phyloP scores from a whole-genome alignment of 2,329 filamentous ascomycete species.

The Apiospora saccharicola region DNA sequence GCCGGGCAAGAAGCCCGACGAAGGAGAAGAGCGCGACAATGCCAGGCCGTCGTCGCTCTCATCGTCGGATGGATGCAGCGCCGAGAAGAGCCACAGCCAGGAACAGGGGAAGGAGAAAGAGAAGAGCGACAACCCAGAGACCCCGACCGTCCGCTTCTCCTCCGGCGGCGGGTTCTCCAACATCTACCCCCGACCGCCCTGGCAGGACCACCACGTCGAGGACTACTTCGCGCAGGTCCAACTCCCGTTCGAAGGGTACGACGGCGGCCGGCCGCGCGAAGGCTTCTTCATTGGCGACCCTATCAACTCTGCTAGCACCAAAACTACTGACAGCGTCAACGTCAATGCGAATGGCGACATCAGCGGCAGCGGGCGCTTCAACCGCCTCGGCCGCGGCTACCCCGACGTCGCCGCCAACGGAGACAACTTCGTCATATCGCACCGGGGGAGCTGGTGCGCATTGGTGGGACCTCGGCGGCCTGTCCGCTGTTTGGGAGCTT shows the following conservation, averaged over 20 bases:
- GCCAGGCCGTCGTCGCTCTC: neutral
- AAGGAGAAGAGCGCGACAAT: too few species aligned
- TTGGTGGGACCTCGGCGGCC: constrained; percentile 59
- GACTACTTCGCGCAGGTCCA: constrained; percentile 37
- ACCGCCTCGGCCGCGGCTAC: constrained; percentile 54
- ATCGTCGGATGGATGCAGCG: neutral
- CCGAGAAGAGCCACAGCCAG: neutral
- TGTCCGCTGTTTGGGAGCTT: constrained; percentile 55
- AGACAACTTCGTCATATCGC: constrained; percentile 44
- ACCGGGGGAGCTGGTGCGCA: constrained; percentile 44
- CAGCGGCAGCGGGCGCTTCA: constrained; percentile 41
- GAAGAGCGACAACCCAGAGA: constrained; percentile 25
- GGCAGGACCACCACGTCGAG: constrained; percentile 38
- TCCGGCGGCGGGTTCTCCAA: constrained; percentile 47
- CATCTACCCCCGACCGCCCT: constrained; percentile 40
- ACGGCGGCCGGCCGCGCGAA: constrained; percentile 32
- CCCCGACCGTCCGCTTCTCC: constrained; percentile 32
- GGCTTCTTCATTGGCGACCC: neutral
- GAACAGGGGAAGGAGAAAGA: constrained; percentile 27
- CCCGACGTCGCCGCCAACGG: constrained; percentile 57
- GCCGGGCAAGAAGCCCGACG: constrained; percentile 12
- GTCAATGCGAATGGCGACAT: too few species aligned
- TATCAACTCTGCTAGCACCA: neutral
- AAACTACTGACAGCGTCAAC: too few species aligned
- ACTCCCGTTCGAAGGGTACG: constrained; percentile 42